These are phyloP conservation scores for Aspergillus sp. DNA, from an alignment of 2,329 filamentous ascomycete species.

Conservation along the genomic window DNA sequence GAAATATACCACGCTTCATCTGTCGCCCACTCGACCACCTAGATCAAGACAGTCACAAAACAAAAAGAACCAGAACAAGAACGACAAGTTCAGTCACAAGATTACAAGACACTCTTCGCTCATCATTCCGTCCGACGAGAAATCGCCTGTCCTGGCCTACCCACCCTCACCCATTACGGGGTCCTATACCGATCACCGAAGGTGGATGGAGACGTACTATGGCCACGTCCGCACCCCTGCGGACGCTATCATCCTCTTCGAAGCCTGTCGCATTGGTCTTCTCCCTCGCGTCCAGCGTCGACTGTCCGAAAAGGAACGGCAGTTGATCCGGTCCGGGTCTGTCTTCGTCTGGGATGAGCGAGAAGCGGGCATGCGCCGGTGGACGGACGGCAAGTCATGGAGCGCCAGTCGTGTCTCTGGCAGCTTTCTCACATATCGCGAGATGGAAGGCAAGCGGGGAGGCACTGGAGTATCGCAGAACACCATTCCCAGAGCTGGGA, in stretches of 20 bases:
- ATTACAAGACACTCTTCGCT: constrained; percentile 13
- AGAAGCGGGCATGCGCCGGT: constrained; percentile 95
- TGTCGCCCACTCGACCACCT: background rate
- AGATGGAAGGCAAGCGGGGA: constrained; percentile 98
- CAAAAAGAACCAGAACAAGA: background rate
- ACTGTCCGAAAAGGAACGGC: constrained; percentile 93
- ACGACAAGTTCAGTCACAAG: background rate
- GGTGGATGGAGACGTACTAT: constrained; percentile 89
- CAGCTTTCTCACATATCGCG: constrained; percentile 93
- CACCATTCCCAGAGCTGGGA: constrained; percentile 59
- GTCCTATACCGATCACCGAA: constrained; percentile 20
- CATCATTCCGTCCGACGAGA: constrained; percentile 2
- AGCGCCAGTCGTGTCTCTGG: constrained; percentile 95
- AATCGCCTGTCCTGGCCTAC: constrained; percentile 18
- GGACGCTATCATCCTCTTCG: constrained; percentile 98
- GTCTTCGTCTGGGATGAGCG: constrained; percentile 99
- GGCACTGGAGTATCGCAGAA: constrained; percentile 64
- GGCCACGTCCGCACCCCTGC: constrained; percentile 92
- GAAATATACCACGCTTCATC: constrained; percentile 7
- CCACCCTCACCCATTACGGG: constrained; percentile 14
- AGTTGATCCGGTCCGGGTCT: constrained; percentile 92
- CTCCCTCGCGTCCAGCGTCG: constrained; percentile 88
- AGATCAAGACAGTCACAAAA: background rate
- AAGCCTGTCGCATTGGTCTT: constrained; percentile 86
- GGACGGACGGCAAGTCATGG: constrained; percentile 99